Evolutionary conservation across 2,329 filamentous ascomycete genomes (phyloP).

Genomic region (Acephala macrosclerotiorum): DNA sequence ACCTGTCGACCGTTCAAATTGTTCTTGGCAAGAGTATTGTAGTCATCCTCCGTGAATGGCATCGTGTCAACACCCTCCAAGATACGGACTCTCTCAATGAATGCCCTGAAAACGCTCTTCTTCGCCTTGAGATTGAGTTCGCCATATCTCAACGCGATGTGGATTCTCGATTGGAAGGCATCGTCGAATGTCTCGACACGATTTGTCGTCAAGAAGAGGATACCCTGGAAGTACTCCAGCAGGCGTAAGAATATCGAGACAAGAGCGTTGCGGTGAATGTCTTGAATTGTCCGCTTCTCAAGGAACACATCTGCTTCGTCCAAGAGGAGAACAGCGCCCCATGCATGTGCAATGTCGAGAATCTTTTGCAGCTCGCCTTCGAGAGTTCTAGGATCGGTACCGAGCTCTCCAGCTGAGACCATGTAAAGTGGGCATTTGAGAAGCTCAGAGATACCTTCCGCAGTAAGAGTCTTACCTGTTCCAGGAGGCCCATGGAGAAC

Average conservation of each 20-base stretch:
- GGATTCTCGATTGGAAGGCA: slow-evolving; percentile 87
- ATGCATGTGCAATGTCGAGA: slow-evolving; percentile 83
- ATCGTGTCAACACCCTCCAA: slow-evolving; percentile 68
- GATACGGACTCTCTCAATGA: slow-evolving; percentile 75
- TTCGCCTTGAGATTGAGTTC: slow-evolving; percentile 76
- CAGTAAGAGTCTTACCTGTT: slow-evolving; percentile 88
- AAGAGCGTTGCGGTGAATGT: slow-evolving; percentile 84
- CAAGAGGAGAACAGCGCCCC: slow-evolving; percentile 84
- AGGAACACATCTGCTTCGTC: slow-evolving; percentile 89
- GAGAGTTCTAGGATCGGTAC: slow-evolving; percentile 76
- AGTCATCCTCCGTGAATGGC: slow-evolving; percentile 71
- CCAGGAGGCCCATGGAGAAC: slow-evolving; percentile 87
- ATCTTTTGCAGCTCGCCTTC: slow-evolving; percentile 84
- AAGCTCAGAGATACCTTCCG: slow-evolving; percentile 84
- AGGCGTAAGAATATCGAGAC: slow-evolving; percentile 88
- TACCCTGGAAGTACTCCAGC: slow-evolving; percentile 91
- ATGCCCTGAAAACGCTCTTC: slow-evolving; percentile 83
- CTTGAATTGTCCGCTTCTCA: slow-evolving; percentile 82
- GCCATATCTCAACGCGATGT: slow-evolving; percentile 84
- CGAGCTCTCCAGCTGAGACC: slow-evolving; percentile 82
- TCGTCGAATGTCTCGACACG: slow-evolving; percentile 89
- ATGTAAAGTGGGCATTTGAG: slow-evolving; percentile 84
- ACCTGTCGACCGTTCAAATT: slow-evolving; percentile 74
- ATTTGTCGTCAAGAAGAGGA: slow-evolving; percentile 89
- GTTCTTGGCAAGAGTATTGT: slow-evolving; percentile 69